Percentiles rank a stretch among this genome's conserved stretches.
phyloP scores from a whole-genome alignment of 1,284 basidiomycete species.

The Phylloporus gajari region DNA sequence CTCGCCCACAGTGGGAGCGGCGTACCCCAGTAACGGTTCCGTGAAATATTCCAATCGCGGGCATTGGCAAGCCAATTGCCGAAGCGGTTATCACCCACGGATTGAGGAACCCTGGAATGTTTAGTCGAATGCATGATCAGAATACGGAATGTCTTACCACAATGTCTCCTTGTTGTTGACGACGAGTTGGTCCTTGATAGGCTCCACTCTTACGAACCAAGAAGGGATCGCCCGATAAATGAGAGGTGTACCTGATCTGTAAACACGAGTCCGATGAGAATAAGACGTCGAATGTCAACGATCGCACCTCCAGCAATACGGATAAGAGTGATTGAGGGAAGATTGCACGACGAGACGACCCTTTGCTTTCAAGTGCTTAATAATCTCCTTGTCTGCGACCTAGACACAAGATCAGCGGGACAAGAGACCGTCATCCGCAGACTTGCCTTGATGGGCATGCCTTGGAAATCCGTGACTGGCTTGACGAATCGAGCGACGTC shows the following conservation, averaged over 20 bases:
- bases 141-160: constrained; percentile 66
- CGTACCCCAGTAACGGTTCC: constrained; percentile 99
- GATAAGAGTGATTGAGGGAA: constrained; percentile 91
- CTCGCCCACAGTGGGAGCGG: constrained; percentile 97
- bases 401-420: constrained; percentile 41
- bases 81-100: constrained; percentile 92
- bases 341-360: constrained; percentile 91
- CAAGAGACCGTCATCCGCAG: not conserved
- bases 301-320: constrained; percentile 93
- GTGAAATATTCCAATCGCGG: constrained; percentile 98
- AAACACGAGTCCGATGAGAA: constrained; percentile 12
- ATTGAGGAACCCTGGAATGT: constrained; percentile 82
- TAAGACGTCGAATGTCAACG: not conserved
- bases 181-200: constrained; percentile 87
- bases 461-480: constrained; percentile 91
- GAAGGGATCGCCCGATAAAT: constrained; percentile 96
- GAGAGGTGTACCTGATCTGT: constrained; percentile 89
- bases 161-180: constrained; percentile 91
- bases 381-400: constrained; percentile 95
- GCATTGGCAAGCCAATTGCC: constrained; percentile 98
- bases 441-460: constrained; percentile 89
- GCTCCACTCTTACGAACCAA: constrained; percentile 95
- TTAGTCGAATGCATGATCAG: constrained; percentile 11
- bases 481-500: constrained; percentile 89
- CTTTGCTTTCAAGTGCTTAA: constrained; percentile 90